Percentiles rank a stretch among this genome's conserved stretches.
phyloP scores from a whole-genome alignment of 371 early-diverging fungal genomes.

The Massospora cicadina region DNA sequence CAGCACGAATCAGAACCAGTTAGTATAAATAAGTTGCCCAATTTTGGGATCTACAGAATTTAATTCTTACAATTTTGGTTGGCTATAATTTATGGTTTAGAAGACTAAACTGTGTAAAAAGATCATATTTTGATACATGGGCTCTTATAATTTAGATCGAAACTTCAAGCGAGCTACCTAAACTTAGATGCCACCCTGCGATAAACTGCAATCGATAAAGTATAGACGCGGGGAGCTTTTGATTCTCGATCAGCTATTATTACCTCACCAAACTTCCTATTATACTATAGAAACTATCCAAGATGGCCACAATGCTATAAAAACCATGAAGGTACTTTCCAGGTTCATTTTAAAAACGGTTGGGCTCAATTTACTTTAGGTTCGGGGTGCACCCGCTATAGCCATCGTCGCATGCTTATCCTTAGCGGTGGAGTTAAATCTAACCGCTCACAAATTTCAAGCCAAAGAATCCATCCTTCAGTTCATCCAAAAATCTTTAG shows the following conservation, averaged over 20 bases:
- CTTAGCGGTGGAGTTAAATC: constrained; percentile 62
- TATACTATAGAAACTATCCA: constrained; percentile 39
- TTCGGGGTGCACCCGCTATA: constrained; percentile 89
- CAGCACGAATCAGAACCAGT: too few species aligned
- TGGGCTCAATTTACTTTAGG: constrained; percentile 13
- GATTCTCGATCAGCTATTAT: constrained; percentile 81
- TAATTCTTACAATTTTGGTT: too few species aligned
- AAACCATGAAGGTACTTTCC: constrained; percentile 60
- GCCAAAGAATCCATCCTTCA: constrained; percentile 21
- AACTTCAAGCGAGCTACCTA: too few species aligned
- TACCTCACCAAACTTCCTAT: constrained; percentile 75
- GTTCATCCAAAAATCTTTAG: constrained; percentile 43
- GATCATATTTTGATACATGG: too few species aligned
- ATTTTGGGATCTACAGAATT: too few species aligned
- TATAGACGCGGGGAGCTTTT: constrained; percentile 44
- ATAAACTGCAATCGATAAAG: constrained; percentile 55
- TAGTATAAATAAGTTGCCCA: too few species aligned
- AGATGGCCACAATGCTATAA: constrained; percentile 77
- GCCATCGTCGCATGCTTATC: constrained; percentile 89
- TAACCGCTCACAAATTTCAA: constrained; percentile 9
- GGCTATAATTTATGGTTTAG: too few species aligned
- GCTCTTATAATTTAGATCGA: too few species aligned
- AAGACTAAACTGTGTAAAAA: too few species aligned
- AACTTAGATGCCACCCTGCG: too few species aligned
- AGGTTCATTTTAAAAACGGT: background rate